Percentiles rank a stretch among this genome's conserved stretches.
Evolutionary conservation across 257 asterid species (phyloP).

Genomic region (Solanum clarkiae): DNA sequence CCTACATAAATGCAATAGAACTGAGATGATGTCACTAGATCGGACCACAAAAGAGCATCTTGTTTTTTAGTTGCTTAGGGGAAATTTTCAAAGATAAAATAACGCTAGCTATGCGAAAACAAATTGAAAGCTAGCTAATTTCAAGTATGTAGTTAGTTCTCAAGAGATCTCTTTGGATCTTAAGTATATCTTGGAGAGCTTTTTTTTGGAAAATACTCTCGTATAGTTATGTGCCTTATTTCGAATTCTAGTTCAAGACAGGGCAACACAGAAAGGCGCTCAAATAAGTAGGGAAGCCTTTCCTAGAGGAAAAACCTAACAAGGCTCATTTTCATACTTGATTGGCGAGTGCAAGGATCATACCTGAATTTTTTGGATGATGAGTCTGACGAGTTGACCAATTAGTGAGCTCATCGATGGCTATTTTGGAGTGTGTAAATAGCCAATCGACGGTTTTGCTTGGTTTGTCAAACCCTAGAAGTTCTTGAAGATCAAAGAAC

Average conservation of each 20-base stretch:
- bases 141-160: not conserved
- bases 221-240: not conserved
- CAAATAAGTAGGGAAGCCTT: too few relatives aligned
- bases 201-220: not conserved
- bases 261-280: too few relatives aligned
- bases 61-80: too few relatives aligned
- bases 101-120: not conserved
- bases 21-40: not conserved
- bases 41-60: not conserved
- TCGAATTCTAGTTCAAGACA: not conserved
- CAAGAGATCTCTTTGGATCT: not conserved
- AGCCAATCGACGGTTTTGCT: slow-evolving; percentile 91
- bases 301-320: not conserved
- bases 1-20: not conserved
- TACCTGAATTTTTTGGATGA: not conserved
- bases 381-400: not conserved
- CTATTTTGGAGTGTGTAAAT: slow-evolving; percentile 48
- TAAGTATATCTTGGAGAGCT: not conserved
- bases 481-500: slow-evolving; percentile 88
- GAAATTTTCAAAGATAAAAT: not conserved
- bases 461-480: slow-evolving; percentile 68
- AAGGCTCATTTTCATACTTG: not conserved
- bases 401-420: slow-evolving; percentile 49
- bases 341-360: not conserved
- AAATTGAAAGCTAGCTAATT: too few relatives aligned